phyloP scores from a whole-genome alignment of 2,329 filamentous ascomycete genomes.

The Botrytis squamosa region DNA sequence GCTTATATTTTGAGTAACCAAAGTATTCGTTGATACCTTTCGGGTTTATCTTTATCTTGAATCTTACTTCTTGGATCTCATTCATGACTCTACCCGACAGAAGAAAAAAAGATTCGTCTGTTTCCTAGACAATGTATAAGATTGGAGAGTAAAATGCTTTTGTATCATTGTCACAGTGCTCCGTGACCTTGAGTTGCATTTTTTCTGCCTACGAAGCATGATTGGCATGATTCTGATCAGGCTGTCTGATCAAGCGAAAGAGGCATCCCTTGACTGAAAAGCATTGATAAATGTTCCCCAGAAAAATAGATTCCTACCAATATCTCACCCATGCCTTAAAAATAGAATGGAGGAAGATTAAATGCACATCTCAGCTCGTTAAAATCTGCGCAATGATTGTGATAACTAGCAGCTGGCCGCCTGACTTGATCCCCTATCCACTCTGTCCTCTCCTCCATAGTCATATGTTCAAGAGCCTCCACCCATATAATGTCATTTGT shows the following conservation, averaged over 20 bases:
- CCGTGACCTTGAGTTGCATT: not conserved
- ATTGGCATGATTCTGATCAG: not conserved
- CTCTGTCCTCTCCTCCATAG: not conserved
- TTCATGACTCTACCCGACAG: not conserved
- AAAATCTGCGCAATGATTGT: not conserved
- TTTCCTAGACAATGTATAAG: not conserved
- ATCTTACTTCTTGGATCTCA: not conserved
- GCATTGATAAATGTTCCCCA: not conserved
- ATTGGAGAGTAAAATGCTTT: not conserved
- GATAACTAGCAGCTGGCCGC: not conserved
- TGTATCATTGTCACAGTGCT: not conserved
- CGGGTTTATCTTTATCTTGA: not conserved
- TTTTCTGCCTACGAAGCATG: not conserved
- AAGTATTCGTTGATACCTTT: not conserved
- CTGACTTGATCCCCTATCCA: not conserved
- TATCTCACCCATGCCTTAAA: not conserved
- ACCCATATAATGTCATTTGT: not conserved
- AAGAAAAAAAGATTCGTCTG: too few relatives aligned
- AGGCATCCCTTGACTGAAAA: not conserved
- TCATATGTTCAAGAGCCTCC: not conserved
- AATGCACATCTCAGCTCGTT: not conserved
- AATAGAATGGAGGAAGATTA: not conserved
- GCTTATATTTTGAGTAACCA: not conserved
- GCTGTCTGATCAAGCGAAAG: not conserved
- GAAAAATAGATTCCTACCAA: not conserved